These are phyloP conservation scores for Scleromitrula shiraiana DNA, from an alignment of 2,329 filamentous ascomycete genomes.

Conservation along the genomic window DNA sequence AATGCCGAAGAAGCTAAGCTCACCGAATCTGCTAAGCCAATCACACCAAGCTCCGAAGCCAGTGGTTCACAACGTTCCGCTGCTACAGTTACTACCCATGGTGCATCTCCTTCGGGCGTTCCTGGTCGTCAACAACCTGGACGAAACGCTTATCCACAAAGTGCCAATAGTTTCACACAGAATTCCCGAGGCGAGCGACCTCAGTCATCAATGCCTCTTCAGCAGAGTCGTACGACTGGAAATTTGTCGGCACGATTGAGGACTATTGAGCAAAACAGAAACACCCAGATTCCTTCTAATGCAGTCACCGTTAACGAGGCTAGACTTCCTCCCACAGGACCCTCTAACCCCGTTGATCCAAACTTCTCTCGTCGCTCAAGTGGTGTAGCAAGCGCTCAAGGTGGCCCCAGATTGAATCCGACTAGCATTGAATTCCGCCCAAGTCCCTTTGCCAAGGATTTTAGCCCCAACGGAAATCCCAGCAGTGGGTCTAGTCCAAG, in stretches of 20 bases:
- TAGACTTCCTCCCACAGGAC: constrained; percentile 67
- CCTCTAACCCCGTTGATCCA: constrained; percentile 49
- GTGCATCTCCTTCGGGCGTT: constrained; percentile 24
- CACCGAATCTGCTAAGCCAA: constrained; percentile 35
- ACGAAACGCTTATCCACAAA: constrained; percentile 35
- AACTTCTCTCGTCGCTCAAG: constrained; percentile 47
- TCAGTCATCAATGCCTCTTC: constrained; percentile 20
- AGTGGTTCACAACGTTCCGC: constrained; percentile 32
- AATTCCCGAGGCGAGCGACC: constrained; percentile 28
- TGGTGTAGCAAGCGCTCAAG: constrained; percentile 43
- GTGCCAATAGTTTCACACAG: constrained; percentile 31
- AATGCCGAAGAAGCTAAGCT: constrained; percentile 58
- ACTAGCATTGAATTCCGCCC: constrained; percentile 76
- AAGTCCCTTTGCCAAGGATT: constrained; percentile 69
- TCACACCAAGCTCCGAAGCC: constrained; percentile 39
- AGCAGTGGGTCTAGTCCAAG: constrained; percentile 67
- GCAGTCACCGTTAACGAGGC: constrained; percentile 42
- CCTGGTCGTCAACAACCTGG: constrained; percentile 24
- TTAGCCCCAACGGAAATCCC: constrained; percentile 59
- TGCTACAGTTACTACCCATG: constrained; percentile 38
- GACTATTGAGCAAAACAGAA: constrained; percentile 24
- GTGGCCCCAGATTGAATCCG: constrained; percentile 51
- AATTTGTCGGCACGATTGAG: constrained; percentile 23
- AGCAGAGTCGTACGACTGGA: constrained; percentile 18
- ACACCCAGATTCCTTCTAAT: constrained; percentile 15